Percentiles rank a stretch among this genome's conserved stretches.
phyloP scores from a whole-genome alignment of 2,329 filamentous ascomycete species.

The Monosporascus sp. region DNA sequence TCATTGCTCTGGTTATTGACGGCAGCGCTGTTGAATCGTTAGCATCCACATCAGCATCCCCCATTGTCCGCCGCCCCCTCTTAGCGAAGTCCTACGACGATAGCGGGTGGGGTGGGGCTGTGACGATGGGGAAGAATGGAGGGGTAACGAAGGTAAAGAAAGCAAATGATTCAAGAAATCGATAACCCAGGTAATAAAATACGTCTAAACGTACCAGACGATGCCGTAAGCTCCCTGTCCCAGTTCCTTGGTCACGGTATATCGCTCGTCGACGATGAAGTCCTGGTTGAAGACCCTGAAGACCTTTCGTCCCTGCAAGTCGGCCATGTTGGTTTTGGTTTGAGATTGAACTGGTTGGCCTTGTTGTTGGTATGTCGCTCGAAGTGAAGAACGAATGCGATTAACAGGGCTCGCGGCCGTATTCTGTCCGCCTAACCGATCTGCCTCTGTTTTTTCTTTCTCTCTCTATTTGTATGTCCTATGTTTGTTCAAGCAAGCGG shows the following conservation, averaged over 20 bases:
- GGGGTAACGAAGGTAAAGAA: background rate
- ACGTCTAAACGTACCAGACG: conserved; percentile 67
- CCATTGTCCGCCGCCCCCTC: background rate
- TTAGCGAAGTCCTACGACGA: background rate
- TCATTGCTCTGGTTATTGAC: conserved; percentile 87
- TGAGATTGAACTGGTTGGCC: background rate
- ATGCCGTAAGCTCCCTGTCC: conserved; percentile 98
- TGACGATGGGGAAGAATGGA: too few species aligned
- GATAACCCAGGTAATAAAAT: background rate
- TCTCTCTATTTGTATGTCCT: too few species aligned
- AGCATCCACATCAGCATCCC: conserved; percentile 8
- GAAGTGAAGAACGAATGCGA: background rate
- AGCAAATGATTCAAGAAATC: conserved; percentile 1
- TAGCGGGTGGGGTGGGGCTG: background rate
- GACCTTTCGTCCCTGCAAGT: conserved; percentile 57
- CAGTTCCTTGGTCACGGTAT: conserved; percentile 97
- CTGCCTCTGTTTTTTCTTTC: too few species aligned
- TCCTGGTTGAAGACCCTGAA: conserved; percentile 99
- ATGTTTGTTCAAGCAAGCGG: too few species aligned
- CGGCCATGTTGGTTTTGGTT: conserved; percentile 21
- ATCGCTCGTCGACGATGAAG: conserved; percentile 96
- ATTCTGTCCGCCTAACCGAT: too few species aligned
- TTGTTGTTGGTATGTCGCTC: background rate
- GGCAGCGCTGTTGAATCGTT: conserved; percentile 61
- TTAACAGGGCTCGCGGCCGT: background rate